A percentile compares a stretch with the other conserved stretches of the same genome.
Conservation (phyloP, 768 basidiomycete species). For the Macrolepiota fuliginosa region DNA sequence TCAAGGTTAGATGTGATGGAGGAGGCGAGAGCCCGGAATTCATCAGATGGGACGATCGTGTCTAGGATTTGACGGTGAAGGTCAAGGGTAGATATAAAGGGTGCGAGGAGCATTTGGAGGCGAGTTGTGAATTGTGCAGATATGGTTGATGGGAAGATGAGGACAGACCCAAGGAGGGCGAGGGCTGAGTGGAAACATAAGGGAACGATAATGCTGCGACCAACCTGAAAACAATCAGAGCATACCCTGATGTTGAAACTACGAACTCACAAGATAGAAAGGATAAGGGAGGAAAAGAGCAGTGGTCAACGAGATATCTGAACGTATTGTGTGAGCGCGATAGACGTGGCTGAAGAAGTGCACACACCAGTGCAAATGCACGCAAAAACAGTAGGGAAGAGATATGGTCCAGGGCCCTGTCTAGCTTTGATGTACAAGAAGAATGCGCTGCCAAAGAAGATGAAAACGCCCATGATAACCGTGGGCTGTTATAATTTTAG, state of each 20-base stretch:
- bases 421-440: conserved; percentile 61
- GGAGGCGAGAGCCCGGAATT: conserved; percentile 31
- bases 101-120: conserved; percentile 44
- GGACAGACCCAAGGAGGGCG: conserved; percentile 45
- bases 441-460: conserved; percentile 57
- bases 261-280: conserved; percentile 44
- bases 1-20: conserved; percentile 31
- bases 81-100: conserved; percentile 42
- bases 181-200: conserved; percentile 58
- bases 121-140: conserved; percentile 56
- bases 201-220: conserved; percentile 52
- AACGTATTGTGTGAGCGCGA: not conserved
- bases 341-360: not conserved
- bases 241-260: not conserved
- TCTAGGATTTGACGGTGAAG: conserved; percentile 47
- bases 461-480: conserved; percentile 56
- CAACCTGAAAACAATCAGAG: conserved; percentile 33
- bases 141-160: conserved; percentile 63
- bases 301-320: conserved; percentile 59
- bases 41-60: conserved; percentile 36
- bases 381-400: conserved; percentile 52
- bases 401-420: conserved; percentile 62
- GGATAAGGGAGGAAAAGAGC: conserved; percentile 64
- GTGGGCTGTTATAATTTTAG: conserved; percentile 39
- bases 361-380: conserved; percentile 57